Conservation (phyloP, 2,329 filamentous ascomycete genomes). For the Cladobotryum mycophilum region DNA sequence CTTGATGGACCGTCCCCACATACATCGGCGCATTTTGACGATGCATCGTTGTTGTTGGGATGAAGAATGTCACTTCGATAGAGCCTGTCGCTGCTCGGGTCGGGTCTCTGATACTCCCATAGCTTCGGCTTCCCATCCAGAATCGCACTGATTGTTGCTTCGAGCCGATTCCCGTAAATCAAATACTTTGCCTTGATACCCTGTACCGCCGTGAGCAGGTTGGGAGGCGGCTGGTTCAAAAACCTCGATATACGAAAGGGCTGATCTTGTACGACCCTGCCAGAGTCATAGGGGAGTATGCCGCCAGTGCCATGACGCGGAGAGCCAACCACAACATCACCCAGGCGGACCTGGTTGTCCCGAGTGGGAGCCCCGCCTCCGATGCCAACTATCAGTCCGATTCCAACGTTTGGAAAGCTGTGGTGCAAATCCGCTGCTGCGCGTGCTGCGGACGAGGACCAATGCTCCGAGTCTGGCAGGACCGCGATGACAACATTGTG, state of each 20-base stretch:
- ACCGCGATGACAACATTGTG: conserved; percentile 33
- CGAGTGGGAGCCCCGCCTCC: conserved; percentile 28
- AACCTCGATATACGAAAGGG: conserved; percentile 8
- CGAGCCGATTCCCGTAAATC: conserved; percentile 9
- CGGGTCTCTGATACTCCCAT: conserved; percentile 8
- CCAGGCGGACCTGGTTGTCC: conserved; percentile 4
- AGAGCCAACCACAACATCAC: conserved; percentile 13
- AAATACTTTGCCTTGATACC: conserved; percentile 5
- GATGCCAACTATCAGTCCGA: conserved; percentile 29
- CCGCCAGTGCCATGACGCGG: conserved; percentile 2
- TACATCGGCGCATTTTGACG: conserved; percentile 3
- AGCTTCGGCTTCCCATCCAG: conserved; percentile 6
- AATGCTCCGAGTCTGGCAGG: conserved; percentile 22
- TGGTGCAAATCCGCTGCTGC: conserved; percentile 22
- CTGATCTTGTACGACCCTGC: conserved; percentile 14
- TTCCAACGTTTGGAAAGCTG: conserved; percentile 24
- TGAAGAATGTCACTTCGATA: conserved; percentile 8
- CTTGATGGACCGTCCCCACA: background rate
- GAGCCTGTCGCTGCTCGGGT: conserved; percentile 2
- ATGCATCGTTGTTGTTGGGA: background rate
- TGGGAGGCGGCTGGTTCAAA: conserved; percentile 14
- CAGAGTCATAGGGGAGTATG: conserved; percentile 17
- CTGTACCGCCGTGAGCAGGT: conserved; percentile 7
- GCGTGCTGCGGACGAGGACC: conserved; percentile 18
- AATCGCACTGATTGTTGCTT: background rate